These are phyloP conservation scores for Acer yangbiense DNA, from an alignment of 345 rosid species.

Conservation along the genomic window DNA sequence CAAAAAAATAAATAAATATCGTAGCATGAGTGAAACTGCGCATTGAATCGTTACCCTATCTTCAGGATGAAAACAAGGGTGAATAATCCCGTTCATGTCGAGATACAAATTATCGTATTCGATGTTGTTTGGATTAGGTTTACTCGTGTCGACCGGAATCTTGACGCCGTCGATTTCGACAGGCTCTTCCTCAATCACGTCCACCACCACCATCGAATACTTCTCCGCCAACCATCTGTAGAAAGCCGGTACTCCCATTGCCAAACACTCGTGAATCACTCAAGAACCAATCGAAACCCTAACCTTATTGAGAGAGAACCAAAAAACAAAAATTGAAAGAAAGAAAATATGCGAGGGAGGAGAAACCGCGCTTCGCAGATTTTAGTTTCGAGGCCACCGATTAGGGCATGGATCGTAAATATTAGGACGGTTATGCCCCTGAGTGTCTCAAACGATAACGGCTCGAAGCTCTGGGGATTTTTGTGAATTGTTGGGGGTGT, in stretches of 20 bases:
- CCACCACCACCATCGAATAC: conserved; percentile 72
- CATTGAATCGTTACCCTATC: conserved; percentile 54
- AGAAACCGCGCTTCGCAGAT: neutral
- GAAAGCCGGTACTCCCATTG: conserved; percentile 96
- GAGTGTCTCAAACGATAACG: no score
- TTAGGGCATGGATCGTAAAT: conserved; percentile 5
- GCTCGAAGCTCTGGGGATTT: neutral
- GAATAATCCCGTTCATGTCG: conserved; percentile 98
- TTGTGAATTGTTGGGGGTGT: neutral
- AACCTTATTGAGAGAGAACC: neutral
- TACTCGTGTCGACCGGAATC: conserved; percentile 81
- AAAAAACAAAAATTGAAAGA: neutral
- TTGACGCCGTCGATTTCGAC: conserved; percentile 59
- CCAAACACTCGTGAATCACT: conserved; percentile 13
- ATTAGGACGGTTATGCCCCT: conserved; percentile 11
- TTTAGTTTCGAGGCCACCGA: neutral
- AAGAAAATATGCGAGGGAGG: neutral
- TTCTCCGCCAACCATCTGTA: conserved; percentile 93
- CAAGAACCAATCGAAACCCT: conserved; percentile 19
- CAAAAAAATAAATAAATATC: neutral
- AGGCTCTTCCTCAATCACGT: conserved; percentile 87
- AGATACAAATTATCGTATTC: conserved; percentile 94
- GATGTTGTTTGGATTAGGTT: conserved; percentile 73
- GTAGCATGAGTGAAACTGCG: neutral
- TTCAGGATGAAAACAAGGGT: conserved; percentile 98